Evolutionary conservation across 768 basidiomycete species (phyloP).

Genomic region (Candolleomyces aberdarensis): DNA sequence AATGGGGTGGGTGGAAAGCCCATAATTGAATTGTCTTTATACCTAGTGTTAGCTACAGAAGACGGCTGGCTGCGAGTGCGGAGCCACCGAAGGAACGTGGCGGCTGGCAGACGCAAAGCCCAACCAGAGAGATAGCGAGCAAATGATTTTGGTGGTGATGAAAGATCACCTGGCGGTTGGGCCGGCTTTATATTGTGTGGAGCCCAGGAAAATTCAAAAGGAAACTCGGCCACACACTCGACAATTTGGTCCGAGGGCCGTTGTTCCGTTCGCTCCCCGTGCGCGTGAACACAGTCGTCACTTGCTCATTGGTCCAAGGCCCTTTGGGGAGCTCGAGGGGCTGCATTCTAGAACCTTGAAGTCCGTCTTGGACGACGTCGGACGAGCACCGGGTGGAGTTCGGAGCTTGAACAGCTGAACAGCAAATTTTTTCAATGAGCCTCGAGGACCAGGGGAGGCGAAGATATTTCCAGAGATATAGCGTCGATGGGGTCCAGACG

Average conservation of each 20-base stretch:
- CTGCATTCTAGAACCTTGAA: too few species aligned
- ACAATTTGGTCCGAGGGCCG: constrained; percentile 1
- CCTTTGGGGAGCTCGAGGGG: too few species aligned
- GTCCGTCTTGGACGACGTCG: too few species aligned
- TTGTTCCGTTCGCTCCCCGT: background rate
- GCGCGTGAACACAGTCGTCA: background rate
- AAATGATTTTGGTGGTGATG: constrained; percentile 3
- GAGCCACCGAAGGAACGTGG: constrained; percentile 6
- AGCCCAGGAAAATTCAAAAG: constrained; percentile 7
- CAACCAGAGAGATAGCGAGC: constrained; percentile 1
- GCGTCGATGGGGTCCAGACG: too few species aligned
- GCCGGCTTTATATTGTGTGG: background rate
- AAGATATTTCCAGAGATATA: too few species aligned
- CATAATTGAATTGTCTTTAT: background rate
- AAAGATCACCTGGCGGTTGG: background rate
- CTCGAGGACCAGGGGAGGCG: too few species aligned
- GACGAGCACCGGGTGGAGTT: too few species aligned
- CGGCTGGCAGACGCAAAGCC: constrained; percentile 9
- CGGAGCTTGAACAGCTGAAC: too few species aligned
- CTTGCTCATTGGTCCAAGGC: background rate
- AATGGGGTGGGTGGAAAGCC: background rate
- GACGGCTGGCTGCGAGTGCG: constrained; percentile 4
- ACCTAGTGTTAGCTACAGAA: constrained; percentile 1
- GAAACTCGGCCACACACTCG: constrained; percentile 5
- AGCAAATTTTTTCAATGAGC: too few species aligned